Conservation (phyloP, 331 rosid species). For the Prunus yedoensis region DNA sequence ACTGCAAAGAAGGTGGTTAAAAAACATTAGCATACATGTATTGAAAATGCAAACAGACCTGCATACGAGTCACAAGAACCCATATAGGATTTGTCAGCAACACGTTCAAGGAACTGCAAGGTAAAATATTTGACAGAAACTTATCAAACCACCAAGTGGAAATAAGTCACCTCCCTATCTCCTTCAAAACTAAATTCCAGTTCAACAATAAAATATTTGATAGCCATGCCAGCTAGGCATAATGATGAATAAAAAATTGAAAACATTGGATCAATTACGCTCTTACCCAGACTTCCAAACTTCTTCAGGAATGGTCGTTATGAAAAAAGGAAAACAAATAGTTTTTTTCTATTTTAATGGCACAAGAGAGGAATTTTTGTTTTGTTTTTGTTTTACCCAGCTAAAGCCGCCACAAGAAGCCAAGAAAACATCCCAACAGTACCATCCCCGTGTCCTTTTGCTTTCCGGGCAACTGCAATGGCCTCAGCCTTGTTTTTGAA, state of each 20-base stretch:
- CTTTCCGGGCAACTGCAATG: conserved; percentile 58
- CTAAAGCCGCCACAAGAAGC: conserved; percentile 83
- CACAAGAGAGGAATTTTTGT: neutral
- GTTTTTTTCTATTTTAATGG: neutral
- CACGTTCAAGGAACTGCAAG: conserved; percentile 80
- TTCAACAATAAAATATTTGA: neutral
- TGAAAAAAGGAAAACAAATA: neutral
- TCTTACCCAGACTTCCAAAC: neutral
- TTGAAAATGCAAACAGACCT: conserved; percentile 41
- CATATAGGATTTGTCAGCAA: conserved; percentile 73
- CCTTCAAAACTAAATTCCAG: neutral
- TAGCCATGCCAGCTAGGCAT: neutral
- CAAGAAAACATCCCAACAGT: conserved; percentile 83
- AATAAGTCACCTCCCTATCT: conserved; percentile 7
- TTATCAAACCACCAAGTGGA: neutral
- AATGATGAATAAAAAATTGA: neutral
- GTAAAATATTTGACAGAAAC: neutral
- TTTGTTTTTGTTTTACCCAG: conserved; percentile 47
- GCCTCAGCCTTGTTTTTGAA: conserved; percentile 84
- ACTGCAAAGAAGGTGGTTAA: neutral
- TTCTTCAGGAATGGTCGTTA: neutral
- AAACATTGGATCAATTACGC: too few species aligned
- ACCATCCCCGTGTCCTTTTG: conserved; percentile 71
- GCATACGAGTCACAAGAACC: conserved; percentile 96
- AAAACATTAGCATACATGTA: neutral